A percentile compares a stretch with the other conserved stretches of the same genome.
phyloP scores from a whole-genome alignment of 2,329 filamentous ascomycete genomes.

The Raffaelea albimanens region DNA sequence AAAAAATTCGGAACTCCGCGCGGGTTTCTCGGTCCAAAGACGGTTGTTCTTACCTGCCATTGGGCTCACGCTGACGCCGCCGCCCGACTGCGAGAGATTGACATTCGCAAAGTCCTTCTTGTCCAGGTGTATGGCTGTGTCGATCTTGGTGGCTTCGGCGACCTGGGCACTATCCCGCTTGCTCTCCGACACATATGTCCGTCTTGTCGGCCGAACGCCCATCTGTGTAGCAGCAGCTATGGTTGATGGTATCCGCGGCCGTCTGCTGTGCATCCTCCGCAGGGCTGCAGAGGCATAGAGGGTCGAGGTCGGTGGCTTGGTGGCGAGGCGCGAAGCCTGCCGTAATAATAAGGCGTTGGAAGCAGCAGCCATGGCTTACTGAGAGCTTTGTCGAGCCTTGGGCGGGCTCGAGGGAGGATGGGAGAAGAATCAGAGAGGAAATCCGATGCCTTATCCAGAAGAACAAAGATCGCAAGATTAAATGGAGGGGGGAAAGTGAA shows the following conservation, averaged over 20 bases:
- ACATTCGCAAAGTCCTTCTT: constrained; percentile 69
- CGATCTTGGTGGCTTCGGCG: constrained; percentile 63
- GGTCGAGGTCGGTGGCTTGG: constrained; percentile 22
- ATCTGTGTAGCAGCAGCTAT: constrained; percentile 8
- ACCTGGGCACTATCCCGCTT: constrained; percentile 74
- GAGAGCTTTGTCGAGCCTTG: background rate
- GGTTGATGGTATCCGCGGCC: background rate
- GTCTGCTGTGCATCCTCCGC: constrained; percentile 19
- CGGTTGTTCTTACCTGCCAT: constrained; percentile 44
- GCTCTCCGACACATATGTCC: constrained; percentile 77
- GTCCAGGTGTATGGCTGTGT: constrained; percentile 77
- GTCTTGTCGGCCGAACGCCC: constrained; percentile 15
- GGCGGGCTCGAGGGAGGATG: background rate
- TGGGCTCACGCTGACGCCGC: constrained; percentile 68
- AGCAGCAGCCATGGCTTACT: constrained; percentile 7
- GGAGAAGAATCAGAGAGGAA: background rate
- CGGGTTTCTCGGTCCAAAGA: constrained; percentile 8
- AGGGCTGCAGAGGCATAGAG: constrained; percentile 20
- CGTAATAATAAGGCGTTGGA: constrained; percentile 26
- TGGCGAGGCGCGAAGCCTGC: constrained; percentile 58
- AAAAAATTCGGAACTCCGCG: background rate
- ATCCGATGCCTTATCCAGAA: background rate
- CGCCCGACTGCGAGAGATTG: constrained; percentile 45
- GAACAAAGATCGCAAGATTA: background rate
- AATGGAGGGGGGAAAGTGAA: background rate